These are phyloP conservation scores for Apiotrichum laibachii DNA, from an alignment of 1,284 basidiomycete genomes.

Conservation along the genomic window DNA sequence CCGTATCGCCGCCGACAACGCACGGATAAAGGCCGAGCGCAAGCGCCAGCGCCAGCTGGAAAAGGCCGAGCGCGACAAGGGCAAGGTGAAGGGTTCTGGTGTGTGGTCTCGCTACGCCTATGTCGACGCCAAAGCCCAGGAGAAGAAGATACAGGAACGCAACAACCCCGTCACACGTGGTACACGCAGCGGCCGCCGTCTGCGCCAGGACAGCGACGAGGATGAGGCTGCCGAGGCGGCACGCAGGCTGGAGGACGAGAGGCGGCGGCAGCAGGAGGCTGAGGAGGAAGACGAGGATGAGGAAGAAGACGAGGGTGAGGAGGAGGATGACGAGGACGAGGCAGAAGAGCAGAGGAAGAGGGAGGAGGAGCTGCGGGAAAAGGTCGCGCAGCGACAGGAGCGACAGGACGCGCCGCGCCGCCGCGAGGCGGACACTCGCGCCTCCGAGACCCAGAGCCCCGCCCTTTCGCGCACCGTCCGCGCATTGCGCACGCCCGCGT, in stretches of 20 bases:
- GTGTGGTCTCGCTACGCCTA: slow-evolving; percentile 41
- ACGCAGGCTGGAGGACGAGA: slow-evolving; percentile 7
- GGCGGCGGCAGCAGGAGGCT: slow-evolving; percentile 23
- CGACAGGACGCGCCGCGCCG: not conserved
- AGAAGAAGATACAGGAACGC: slow-evolving; percentile 24
- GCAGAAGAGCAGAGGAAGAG: not conserved
- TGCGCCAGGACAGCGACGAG: not conserved
- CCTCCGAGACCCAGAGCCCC: too few relatives aligned
- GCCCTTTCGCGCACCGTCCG: too few relatives aligned
- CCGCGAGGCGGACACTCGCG: not conserved
- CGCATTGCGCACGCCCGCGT: too few relatives aligned
- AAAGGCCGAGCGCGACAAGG: slow-evolving; percentile 30
- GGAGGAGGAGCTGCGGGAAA: not conserved
- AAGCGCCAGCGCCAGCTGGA: slow-evolving; percentile 24
- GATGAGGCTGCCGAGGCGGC: not conserved
- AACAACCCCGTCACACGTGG: slow-evolving; percentile 28
- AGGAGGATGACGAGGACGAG: not conserved
- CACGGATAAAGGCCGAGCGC: slow-evolving; percentile 14
- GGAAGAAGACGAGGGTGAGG: not conserved
- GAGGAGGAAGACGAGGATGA: slow-evolving; percentile 9
- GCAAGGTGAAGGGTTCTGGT: slow-evolving; percentile 36
- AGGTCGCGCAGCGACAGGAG: not conserved
- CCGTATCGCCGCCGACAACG: slow-evolving; percentile 15
- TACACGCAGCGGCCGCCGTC: slow-evolving; percentile 33
- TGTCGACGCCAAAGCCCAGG: slow-evolving; percentile 29